These are phyloP conservation scores for Rhododendron simsii DNA, from an alignment of 148 eudicot species.

Conservation along the genomic window DNA sequence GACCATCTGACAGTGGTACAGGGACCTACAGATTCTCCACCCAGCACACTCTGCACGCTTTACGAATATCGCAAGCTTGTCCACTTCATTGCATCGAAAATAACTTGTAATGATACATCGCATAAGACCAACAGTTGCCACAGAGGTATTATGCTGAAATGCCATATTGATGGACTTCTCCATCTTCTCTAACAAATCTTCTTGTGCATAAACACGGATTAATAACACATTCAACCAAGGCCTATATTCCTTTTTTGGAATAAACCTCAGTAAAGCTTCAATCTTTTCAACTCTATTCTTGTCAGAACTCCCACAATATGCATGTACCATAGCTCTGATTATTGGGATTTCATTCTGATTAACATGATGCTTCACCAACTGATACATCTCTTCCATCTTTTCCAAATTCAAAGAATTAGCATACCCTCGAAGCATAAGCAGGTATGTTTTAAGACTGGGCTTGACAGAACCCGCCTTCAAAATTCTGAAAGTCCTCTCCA, in stretches of 20 bases:
- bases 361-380: slow-evolving; percentile 34
- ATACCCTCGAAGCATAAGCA: slow-evolving; percentile 78
- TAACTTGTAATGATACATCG: slow-evolving; percentile 54
- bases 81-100: slow-evolving; percentile 50
- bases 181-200: slow-evolving; percentile 59
- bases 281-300: slow-evolving; percentile 42
- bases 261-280: slow-evolving; percentile 39
- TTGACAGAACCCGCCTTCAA: slow-evolving; percentile 43
- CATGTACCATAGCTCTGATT: slow-evolving; percentile 61
- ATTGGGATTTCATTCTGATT: slow-evolving; percentile 8
- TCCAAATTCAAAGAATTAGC: slow-evolving; percentile 57
- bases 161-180: slow-evolving; percentile 56
- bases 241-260: slow-evolving; percentile 47
- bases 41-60: slow-evolving; percentile 59
- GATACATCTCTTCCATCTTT: slow-evolving; percentile 76
- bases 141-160: slow-evolving; percentile 42
- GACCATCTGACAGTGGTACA: slow-evolving; percentile 79
- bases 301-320: slow-evolving; percentile 58
- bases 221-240: slow-evolving; percentile 72
- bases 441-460: slow-evolving; percentile 46
- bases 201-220: slow-evolving; percentile 67
- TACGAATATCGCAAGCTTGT: slow-evolving; percentile 61
- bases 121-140: slow-evolving; percentile 41
- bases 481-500: slow-evolving; percentile 56
- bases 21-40: slow-evolving; percentile 67